phyloP scores from a whole-genome alignment of 208 protist genomes.

The Trypanosoma brucei region DNA sequence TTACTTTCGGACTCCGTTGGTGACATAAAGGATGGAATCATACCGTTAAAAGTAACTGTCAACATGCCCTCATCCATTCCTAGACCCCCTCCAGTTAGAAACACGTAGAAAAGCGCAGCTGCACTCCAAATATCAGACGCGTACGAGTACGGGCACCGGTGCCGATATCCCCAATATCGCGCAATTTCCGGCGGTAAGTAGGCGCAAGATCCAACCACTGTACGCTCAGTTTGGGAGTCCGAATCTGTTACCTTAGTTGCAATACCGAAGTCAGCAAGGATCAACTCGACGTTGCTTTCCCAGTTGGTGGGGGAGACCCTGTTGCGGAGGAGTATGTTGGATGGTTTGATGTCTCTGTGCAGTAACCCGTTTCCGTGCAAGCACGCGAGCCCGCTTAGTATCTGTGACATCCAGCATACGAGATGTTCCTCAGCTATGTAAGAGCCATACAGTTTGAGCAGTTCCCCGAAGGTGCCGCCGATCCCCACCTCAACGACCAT shows the following conservation, averaged over 20 bases:
- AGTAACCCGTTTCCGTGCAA: slow-evolving; percentile 28
- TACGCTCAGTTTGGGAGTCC: slow-evolving; percentile 11
- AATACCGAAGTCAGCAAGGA: slow-evolving; percentile 29
- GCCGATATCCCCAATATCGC: slow-evolving; percentile 22
- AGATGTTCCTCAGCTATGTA: slow-evolving; percentile 22
- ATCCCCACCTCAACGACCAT: slow-evolving; percentile 24
- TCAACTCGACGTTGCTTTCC: slow-evolving; percentile 15
- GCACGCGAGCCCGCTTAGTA: slow-evolving; percentile 24
- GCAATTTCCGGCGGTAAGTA: slow-evolving; percentile 31
- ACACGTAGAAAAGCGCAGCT: slow-evolving; percentile 29
- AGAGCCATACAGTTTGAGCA: not conserved
- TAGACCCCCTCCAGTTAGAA: slow-evolving; percentile 19
- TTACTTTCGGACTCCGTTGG: not conserved
- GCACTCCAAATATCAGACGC: slow-evolving; percentile 30
- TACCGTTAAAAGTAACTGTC: slow-evolving; percentile 6
- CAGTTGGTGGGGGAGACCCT: not conserved
- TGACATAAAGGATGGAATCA: not conserved
- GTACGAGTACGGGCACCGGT: slow-evolving; percentile 19
- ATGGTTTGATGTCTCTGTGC: slow-evolving; percentile 40
- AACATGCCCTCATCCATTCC: slow-evolving; percentile 18
- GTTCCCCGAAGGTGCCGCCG: slow-evolving; percentile 21
- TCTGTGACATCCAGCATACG: slow-evolving; percentile 22
- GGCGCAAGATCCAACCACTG: slow-evolving; percentile 21
- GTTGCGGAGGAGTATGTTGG: slow-evolving; percentile 28
- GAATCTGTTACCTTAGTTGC: slow-evolving; percentile 9